A percentile compares a stretch with the other conserved stretches of the same genome.
phyloP scores from a whole-genome alignment of 331 rosid species.

The Phaseolus coccineus region DNA sequence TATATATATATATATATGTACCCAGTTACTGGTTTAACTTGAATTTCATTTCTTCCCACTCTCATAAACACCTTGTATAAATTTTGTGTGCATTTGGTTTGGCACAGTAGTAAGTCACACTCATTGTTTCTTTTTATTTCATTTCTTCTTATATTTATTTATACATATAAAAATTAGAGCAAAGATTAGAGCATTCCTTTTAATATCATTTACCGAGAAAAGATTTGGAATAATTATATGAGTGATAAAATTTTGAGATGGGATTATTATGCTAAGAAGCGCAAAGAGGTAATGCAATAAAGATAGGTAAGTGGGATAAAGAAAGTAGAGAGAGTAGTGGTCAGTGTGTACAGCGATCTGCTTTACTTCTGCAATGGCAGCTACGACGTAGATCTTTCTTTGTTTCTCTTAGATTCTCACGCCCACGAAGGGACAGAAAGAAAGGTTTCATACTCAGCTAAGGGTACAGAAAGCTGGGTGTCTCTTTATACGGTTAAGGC shows the following conservation, averaged over 20 bases:
- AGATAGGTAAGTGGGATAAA: slow-evolving; percentile 16
- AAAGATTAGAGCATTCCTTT: too few species aligned
- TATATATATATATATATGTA: not conserved
- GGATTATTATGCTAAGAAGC: not conserved
- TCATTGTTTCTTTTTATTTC: not conserved
- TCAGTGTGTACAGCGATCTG: slow-evolving; percentile 40
- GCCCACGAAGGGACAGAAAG: slow-evolving; percentile 63
- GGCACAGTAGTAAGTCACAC: too few species aligned
- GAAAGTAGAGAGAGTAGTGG: slow-evolving; percentile 14
- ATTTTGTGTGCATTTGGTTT: not conserved
- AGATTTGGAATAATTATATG: not conserved
- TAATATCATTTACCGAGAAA: not conserved
- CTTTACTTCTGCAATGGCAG: slow-evolving; percentile 45
- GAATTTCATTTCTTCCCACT: not conserved
- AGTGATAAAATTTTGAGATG: not conserved
- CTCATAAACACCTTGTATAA: not conserved
- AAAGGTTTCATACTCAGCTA: slow-evolving; percentile 47
- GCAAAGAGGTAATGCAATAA: not conserved
- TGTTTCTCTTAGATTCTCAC: slow-evolving; percentile 73
- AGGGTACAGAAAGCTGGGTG: slow-evolving; percentile 57
- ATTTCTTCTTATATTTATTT: not conserved
- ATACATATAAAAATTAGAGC: too few species aligned
- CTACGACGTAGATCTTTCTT: slow-evolving; percentile 46
- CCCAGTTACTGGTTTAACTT: not conserved
- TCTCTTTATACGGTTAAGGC: slow-evolving; percentile 57